Evolutionary conservation across 108 stramenopile genomes (phyloP).

Genomic region (Cyclotella cryptica): DNA sequence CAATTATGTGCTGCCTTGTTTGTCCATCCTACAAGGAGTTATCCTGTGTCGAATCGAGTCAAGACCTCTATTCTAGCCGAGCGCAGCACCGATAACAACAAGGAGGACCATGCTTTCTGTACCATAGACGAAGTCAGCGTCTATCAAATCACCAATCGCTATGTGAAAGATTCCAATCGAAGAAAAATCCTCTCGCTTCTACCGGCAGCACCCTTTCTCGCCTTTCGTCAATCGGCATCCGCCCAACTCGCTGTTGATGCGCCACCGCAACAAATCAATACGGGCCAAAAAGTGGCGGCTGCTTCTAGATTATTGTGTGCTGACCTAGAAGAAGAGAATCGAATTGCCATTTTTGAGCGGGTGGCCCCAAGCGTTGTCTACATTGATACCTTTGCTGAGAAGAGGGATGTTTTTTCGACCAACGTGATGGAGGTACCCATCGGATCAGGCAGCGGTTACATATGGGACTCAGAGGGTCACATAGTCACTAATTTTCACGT

Average conservation of each 20-base stretch:
- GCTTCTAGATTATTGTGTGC: slow-evolving; percentile 14
- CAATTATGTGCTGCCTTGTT: neutral
- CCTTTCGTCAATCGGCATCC: slow-evolving; percentile 2
- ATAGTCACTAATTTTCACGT: slow-evolving; percentile 87
- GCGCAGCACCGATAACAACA: neutral
- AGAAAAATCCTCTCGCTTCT: slow-evolving; percentile 6
- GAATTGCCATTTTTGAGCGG: slow-evolving; percentile 77
- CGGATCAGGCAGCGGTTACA: slow-evolving; percentile 88
- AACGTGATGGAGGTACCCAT: slow-evolving; percentile 73
- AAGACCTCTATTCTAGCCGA: neutral
- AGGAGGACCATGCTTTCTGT: neutral
- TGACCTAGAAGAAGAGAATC: slow-evolving; percentile 53
- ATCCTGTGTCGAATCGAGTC: neutral
- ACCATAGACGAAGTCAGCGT: neutral
- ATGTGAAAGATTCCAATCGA: neutral
- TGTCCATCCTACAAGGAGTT: neutral
- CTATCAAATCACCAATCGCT: neutral
- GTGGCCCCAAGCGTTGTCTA: slow-evolving; percentile 80
- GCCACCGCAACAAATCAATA: slow-evolving; percentile 5
- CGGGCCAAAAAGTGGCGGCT: neutral
- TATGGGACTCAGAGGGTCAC: slow-evolving; percentile 89
- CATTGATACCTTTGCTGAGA: slow-evolving; percentile 81
- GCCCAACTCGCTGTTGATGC: slow-evolving; percentile 3
- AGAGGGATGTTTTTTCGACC: slow-evolving; percentile 72
- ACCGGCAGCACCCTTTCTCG: neutral